A percentile compares a stretch with the other conserved stretches of the same genome.
These are phyloP conservation scores for Sporothrix euskadiensis DNA, from an alignment of 2,329 filamentous ascomycete genomes.

Conservation along the genomic window DNA sequence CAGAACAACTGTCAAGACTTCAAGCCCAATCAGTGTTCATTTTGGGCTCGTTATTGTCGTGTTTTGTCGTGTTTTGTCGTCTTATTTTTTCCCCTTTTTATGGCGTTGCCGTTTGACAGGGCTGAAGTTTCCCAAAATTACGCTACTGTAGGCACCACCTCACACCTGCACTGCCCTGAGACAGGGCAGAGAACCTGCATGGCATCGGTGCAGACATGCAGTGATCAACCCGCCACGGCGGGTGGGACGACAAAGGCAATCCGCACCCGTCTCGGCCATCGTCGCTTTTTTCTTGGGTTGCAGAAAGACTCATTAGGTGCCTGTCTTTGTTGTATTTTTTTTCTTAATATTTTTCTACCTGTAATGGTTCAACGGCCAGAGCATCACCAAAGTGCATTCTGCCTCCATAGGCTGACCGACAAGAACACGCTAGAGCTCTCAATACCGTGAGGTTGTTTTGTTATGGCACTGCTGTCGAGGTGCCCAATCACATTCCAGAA, in stretches of 20 bases:
- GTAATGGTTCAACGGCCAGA: background rate
- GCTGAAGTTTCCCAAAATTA: background rate
- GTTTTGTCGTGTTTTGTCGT: background rate
- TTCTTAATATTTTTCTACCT: background rate
- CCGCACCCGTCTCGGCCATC: background rate
- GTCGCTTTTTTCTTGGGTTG: background rate
- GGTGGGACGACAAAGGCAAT: background rate
- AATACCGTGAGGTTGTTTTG: background rate
- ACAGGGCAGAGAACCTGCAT: background rate
- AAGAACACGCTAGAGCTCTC: background rate
- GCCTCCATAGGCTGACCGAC: background rate
- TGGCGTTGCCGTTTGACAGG: background rate
- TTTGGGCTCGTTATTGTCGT: background rate
- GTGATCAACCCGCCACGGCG: background rate
- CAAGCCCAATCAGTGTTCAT: background rate
- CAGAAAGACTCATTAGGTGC: background rate
- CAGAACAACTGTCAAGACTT: background rate
- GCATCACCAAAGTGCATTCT: background rate
- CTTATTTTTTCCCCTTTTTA: background rate
- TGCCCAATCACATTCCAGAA: background rate
- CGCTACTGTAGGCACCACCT: slow-evolving; percentile 16
- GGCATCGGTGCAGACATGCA: background rate
- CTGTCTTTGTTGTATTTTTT: background rate
- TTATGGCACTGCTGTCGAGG: background rate
- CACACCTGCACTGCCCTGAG: background rate